Base-by-base conservation (phyloP, 2,329 filamentous ascomycete genomes). In the Ophiognomonia clavigignenti-juglandacearum region DNA sequence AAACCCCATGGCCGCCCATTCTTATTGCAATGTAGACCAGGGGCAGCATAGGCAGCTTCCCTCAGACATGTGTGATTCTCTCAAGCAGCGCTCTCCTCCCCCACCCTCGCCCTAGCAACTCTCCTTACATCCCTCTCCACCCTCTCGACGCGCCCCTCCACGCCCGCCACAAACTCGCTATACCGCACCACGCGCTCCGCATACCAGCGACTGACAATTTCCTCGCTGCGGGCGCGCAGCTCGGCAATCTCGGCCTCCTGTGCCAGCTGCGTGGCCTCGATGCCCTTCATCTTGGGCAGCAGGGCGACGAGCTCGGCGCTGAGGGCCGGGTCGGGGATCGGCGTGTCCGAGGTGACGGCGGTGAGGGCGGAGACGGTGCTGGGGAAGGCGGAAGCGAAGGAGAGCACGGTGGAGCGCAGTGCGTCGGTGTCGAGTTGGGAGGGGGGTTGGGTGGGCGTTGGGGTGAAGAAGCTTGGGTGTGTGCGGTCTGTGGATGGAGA, bases 151-250 rank as follows among this genome's bases (percentile, higher is more conserved):
- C 85, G 73, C 27, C 78, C 74, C 65, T 95, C 86, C 60, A 85
- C 81, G 43, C 85, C 80, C 19, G 84, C 85, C 69, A 89, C 83
- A 48, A 78, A 77, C 55, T 82, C 78, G 0, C 84, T 84, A 55
- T 80, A 80, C 10, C 77, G 75, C 39, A 95, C 69, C 36, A 93
- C 73, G 4, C 82, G 80, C 20, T 79, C 70, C 61, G 90, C 83
- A 64, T 92, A 90, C 85, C 88, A 95, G 29, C 72, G 66, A 54
- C 83, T 76, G 50, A 89, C 66, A 20, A 78, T 68, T 53, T 64
- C 63, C 64, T 82, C 86, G 67, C 77, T 91, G 54, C 74, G 75
- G 52, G 67, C 75, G 61, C 80, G 75, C 60, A 86, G 73, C 61
- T 78, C 78, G 19, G 76, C 77, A 52, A 87, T 77, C 62, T 85